Conservation (phyloP, 805 yeast genomes). For the Ogataea nonfermentans region DNA sequence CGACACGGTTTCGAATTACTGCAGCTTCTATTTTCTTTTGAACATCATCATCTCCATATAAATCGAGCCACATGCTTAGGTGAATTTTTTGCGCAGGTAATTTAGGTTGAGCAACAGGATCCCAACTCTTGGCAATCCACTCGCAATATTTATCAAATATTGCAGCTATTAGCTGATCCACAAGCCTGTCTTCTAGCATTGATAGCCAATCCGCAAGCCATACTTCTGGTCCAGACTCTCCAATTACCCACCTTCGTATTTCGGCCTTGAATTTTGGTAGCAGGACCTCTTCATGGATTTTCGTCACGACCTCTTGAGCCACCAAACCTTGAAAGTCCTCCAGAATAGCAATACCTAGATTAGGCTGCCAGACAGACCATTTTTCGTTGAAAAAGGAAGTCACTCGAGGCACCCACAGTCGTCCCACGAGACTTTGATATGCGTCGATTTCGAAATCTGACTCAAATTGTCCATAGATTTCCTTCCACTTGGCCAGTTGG, state of each 20-base stretch:
- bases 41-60: conserved; percentile 29
- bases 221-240: conserved; percentile 18
- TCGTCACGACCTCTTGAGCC: conserved; percentile 28
- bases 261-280: conserved; percentile 37
- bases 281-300: conserved; percentile 33
- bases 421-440: conserved; percentile 37
- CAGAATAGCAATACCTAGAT: conserved; percentile 38
- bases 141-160: conserved; percentile 21
- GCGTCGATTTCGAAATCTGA: conserved; percentile 3
- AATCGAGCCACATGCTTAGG: conserved; percentile 34
- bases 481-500: conserved; percentile 23
- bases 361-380: conserved; percentile 42
- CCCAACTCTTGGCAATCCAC: conserved; percentile 26
- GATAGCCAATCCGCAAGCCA: conserved; percentile 32
- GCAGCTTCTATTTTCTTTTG: conserved; percentile 26
- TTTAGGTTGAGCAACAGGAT: conserved; percentile 2
- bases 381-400: conserved; percentile 25
- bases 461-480: conserved; percentile 1
- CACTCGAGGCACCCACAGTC: conserved; percentile 37
- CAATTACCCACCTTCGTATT: conserved; percentile 37
- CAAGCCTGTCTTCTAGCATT: conserved; percentile 16
- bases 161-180: conserved; percentile 13
- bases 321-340: conserved; percentile 35
- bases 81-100: conserved; percentile 15
- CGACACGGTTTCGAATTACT: conserved; percentile 59